Conservation (phyloP, 768 basidiomycete genomes). For the Hydnomerulius pinastri region DNA sequence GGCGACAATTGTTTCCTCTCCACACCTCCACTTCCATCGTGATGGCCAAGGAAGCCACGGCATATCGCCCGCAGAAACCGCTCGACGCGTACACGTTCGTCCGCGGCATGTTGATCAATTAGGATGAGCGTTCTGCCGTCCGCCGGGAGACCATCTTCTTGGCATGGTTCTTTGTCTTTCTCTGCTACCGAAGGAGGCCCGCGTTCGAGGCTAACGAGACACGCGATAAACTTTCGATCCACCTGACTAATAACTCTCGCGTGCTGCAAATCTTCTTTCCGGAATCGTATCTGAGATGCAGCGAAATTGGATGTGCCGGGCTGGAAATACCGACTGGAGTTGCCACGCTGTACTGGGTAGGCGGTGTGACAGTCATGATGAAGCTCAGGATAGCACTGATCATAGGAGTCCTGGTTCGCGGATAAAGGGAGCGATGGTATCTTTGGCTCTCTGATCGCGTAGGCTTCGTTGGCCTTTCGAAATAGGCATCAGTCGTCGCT, state of each 20-base stretch:
- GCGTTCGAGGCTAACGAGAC: slow-evolving; percentile 45
- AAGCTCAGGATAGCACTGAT: slow-evolving; percentile 3
- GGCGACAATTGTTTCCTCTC: slow-evolving; percentile 49
- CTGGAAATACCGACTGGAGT: slow-evolving; percentile 9
- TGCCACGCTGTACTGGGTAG: slow-evolving; percentile 6
- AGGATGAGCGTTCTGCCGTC: slow-evolving; percentile 55
- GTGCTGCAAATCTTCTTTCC: slow-evolving; percentile 51
- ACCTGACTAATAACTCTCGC: slow-evolving; percentile 80
- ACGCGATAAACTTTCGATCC: slow-evolving; percentile 89
- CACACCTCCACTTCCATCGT: slow-evolving; percentile 38
- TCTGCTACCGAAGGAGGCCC: slow-evolving; percentile 17
- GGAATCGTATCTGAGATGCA: slow-evolving; percentile 41
- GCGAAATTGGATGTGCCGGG: slow-evolving; percentile 11
- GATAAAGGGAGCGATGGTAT: slow-evolving; percentile 40
- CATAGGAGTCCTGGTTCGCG: slow-evolving; percentile 12
- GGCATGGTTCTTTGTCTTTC: slow-evolving; percentile 13
- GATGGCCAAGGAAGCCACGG: slow-evolving; percentile 55
- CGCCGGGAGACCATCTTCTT: slow-evolving; percentile 15
- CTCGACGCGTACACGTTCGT: slow-evolving; percentile 93
- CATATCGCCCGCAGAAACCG: slow-evolving; percentile 75
- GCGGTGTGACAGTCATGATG: slow-evolving; percentile 17
- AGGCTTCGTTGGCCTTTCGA: slow-evolving; percentile 57
- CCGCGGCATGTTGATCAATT: slow-evolving; percentile 98
- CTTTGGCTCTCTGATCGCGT: slow-evolving; percentile 46
- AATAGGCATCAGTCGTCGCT: slow-evolving; percentile 9